These are phyloP conservation scores for Calonectria crousiana DNA, from an alignment of 2,329 filamentous ascomycete species.

Conservation along the genomic window DNA sequence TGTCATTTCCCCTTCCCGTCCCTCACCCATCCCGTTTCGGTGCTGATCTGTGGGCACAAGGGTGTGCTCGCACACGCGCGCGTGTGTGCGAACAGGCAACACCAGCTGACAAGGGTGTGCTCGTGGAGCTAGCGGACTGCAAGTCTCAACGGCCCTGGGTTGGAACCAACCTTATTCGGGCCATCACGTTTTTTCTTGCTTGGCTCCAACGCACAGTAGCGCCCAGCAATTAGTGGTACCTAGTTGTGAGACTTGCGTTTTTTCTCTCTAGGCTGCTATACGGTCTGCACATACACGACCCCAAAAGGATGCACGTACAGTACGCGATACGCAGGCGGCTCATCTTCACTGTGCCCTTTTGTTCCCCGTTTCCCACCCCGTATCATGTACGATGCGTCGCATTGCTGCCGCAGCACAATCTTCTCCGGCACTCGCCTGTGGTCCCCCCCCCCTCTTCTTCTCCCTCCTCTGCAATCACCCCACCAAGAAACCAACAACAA, in stretches of 20 bases:
- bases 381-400: neutral
- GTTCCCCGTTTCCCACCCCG: neutral
- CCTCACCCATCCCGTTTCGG: neutral
- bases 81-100: neutral
- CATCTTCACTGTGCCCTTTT: neutral
- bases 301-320: neutral
- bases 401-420: neutral
- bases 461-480: neutral
- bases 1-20: neutral
- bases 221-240: neutral
- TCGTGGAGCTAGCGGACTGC: slow-evolving; percentile 5
- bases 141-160: slow-evolving; percentile 19
- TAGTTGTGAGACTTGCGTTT: slow-evolving; percentile 9
- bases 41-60: neutral
- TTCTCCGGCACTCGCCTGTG: neutral
- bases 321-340: neutral
- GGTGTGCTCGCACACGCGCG: neutral
- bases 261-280: neutral
- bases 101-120: slow-evolving; percentile 7
- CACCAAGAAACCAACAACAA: neutral
- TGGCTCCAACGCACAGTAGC: neutral
- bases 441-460: neutral
- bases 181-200: slow-evolving; percentile 4
- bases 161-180: slow-evolving; percentile 21
- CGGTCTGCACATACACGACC: slow-evolving; percentile 1